Conservation (phyloP, 257 asterid species). For the Penstemon davidsonii region DNA sequence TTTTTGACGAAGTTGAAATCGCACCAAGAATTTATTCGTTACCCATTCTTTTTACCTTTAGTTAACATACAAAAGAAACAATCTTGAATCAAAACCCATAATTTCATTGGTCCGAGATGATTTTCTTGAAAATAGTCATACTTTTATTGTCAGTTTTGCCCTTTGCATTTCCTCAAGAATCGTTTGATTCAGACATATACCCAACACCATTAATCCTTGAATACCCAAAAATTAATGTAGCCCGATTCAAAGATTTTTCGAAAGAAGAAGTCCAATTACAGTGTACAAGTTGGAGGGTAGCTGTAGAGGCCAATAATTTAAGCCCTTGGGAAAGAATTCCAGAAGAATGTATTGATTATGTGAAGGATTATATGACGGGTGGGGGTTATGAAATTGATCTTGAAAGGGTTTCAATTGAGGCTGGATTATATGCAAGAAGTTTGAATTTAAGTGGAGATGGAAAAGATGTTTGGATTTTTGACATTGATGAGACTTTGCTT, state of each 20-base stretch:
- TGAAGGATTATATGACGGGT: constrained; percentile 55
- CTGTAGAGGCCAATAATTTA: constrained; percentile 78
- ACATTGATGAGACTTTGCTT: constrained; percentile 84
- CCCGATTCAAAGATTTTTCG: constrained; percentile 27
- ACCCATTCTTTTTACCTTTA: no score
- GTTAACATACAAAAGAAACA: no score
- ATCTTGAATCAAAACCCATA: no score
- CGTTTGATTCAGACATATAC: constrained; percentile 14
- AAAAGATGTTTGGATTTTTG: constrained; percentile 72
- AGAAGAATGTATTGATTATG: constrained; percentile 61
- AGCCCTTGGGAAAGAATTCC: constrained; percentile 75
- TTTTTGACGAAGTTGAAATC: no score
- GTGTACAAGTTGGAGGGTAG: constrained; percentile 85
- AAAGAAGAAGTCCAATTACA: constrained; percentile 37
- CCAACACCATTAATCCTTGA: constrained; percentile 39
- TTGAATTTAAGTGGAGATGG: constrained; percentile 51
- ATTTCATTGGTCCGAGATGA: no score
- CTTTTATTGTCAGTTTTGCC: constrained; percentile 32
- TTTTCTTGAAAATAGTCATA: no score
- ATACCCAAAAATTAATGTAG: constrained; percentile 34
- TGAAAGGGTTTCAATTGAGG: constrained; percentile 50
- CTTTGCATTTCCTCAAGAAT: constrained; percentile 31
- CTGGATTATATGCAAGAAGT: constrained; percentile 46
- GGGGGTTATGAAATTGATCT: constrained; percentile 58
- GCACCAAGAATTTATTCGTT: no score